Base-by-base conservation (phyloP, 345 rosid species). In the Euphorbia peplus region DNA sequence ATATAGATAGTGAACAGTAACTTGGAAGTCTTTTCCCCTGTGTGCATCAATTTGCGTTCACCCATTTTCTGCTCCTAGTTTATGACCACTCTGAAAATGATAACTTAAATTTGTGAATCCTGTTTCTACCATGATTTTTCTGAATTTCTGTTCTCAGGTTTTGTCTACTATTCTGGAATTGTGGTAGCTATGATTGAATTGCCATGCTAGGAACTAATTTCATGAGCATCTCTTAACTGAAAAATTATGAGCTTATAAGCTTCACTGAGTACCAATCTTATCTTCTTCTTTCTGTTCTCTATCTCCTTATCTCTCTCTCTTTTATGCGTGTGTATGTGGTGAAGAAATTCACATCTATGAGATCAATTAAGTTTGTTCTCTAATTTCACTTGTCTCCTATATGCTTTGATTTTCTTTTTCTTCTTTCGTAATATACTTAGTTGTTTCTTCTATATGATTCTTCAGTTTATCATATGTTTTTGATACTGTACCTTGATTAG, bases 401-500 rank as follows among this genome's bases (percentile, higher is more conserved):
- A 25, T 44, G 30, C 22, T 46, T 30, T 24, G 46, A 26, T 21
- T 46, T 62, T 14, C 16, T 16, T 46, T 21, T 19, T 44, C 24
- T 26, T 22, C 28, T 64, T 26, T n/a, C 16, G 9, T 64, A 2
- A 1, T 41, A 41, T 42, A 12, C 22, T 39, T 21, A 41, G 1
- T 13, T 19, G 39, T 63, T 65, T 52, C 35, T 11, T 67, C 35
- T 57, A 8, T 51, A 18, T 60, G 4, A 0, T 19, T 47, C 32
- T 51, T 60, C 25, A 41, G 13, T 24, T 19, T 9, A 53, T 53
- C 26, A 16, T 32, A 28, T 24, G 63, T 73, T 50, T 70, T 63
- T 76, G 21, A 60, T 66, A 37, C 55, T 35, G 9, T 58, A 32
- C 18, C 9, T 63, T 57, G 29, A n/a, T 62, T 42, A 91, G 99